A percentile compares a stretch with the other conserved stretches of the same genome.
Evolutionary conservation across 495 filamentous ascomycete species (phyloP).

Genomic region (Aspergillus bridgeri): DNA sequence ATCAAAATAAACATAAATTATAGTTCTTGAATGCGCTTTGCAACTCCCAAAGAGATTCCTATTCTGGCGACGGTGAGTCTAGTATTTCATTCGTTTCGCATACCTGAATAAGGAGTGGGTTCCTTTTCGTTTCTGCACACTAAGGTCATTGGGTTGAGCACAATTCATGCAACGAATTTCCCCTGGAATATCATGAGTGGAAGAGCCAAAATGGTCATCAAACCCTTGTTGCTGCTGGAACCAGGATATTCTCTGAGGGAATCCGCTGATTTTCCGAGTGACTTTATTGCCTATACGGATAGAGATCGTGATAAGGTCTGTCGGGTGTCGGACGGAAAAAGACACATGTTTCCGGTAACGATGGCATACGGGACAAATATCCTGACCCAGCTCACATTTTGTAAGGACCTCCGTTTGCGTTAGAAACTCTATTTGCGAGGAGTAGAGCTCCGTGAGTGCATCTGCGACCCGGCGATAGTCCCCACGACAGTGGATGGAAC

Average conservation of each 20-base stretch:
- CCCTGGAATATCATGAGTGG: slow-evolving; percentile 4
- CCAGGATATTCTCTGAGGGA: slow-evolving; percentile 22
- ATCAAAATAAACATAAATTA: too few relatives aligned
- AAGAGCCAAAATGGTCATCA: slow-evolving; percentile 5
- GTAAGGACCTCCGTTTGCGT: slow-evolving; percentile 3
- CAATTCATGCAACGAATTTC: slow-evolving; percentile 1
- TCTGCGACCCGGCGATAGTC: slow-evolving; percentile 7
- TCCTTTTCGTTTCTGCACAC: neutral
- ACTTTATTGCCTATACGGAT: slow-evolving; percentile 1
- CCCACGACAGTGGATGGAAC: slow-evolving; percentile 17
- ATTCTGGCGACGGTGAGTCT: too few relatives aligned
- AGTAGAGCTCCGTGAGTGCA: slow-evolving; percentile 4
- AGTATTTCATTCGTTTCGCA: neutral
- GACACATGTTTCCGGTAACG: slow-evolving; percentile 15
- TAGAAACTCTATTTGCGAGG: neutral
- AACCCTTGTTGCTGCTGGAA: slow-evolving; percentile 18
- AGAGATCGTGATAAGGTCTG: slow-evolving; percentile 16
- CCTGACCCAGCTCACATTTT: neutral
- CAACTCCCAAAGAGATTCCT: too few relatives aligned
- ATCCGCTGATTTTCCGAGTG: slow-evolving; percentile 20
- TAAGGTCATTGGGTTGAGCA: neutral
- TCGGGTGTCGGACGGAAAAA: slow-evolving; percentile 14
- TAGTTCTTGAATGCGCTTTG: too few relatives aligned
- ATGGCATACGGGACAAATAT: slow-evolving; percentile 16
- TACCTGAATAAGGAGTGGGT: neutral